Base-by-base conservation (phyloP, 2,329 filamentous ascomycete species). In the Beauveria varroae region DNA sequence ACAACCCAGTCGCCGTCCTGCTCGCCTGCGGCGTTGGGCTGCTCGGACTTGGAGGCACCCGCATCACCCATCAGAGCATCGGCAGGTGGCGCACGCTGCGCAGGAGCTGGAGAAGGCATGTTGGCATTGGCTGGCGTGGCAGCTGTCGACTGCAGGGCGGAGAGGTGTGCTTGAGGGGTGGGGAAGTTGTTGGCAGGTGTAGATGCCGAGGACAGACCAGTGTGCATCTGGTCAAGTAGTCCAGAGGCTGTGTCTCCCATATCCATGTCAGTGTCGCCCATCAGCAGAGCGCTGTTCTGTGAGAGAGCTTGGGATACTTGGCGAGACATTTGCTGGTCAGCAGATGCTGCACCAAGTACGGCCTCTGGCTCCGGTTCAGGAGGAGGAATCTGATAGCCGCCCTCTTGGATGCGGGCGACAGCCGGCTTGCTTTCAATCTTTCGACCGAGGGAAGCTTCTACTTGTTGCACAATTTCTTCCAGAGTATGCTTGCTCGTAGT, bases 371-470 rank as follows among this genome's bases (percentile, higher is more conserved):
- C 68, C 5, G 73, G 78, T 65, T 81, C 77, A 3, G 81, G 79
- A 5, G 75, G 76, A 7, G 80, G 81, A 64, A 91, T 85, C 72
- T 91, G 83, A 64, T 81, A 86, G 2, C 91, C 91, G 54, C 91
- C 92, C 68, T 90, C 89, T 68, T 95, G 86, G 49, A 96, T 81
- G 51, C 90, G 87, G 43, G 84, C 81, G 8, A 93, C 80, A 26
- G 83, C 80, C 55, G 86, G 82, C 58, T 89, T 83, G 28, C 82
- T 78, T 43, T 83, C 80, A 49, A 90, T 84, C 64, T 84, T 86
- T 60, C 86, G 86, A 20, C 86, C 86, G n/a, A 90, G 80, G 2
- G 85, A 77, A 56, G 81, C 77, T 75, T 96, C 91, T 1, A 96
- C 84, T 60, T 90, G 85, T 47, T 84, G 80, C 26, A 93, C 81